phyloP scores from a whole-genome alignment of 306 rosid species.

The Ziziphus jujuba region DNA sequence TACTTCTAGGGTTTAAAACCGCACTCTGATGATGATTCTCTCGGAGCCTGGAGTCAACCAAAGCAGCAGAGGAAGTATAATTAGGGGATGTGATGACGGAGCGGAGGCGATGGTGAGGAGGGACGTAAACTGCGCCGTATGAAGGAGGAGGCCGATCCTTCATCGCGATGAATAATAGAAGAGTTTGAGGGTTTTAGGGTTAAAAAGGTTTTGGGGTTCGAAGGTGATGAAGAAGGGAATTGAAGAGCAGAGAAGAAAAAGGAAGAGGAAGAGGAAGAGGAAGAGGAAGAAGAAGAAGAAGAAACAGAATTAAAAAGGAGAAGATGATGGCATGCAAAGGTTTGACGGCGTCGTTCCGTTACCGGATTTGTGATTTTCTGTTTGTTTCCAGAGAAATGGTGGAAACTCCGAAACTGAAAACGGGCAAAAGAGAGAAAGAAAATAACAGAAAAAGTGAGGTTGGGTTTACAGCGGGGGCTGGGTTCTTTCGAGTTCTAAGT shows the following conservation, averaged over 20 bases:
- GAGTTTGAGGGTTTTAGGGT: conserved; percentile 44
- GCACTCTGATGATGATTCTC: conserved; percentile 21
- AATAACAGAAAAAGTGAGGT: too few relatives aligned
- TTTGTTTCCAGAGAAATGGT: background rate
- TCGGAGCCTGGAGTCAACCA: conserved; percentile 39
- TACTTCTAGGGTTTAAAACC: conserved; percentile 25
- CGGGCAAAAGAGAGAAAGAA: too few relatives aligned
- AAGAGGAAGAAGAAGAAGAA: conserved; percentile 9
- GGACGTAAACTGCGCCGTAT: conserved; percentile 66
- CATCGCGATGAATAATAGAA: conserved; percentile 44
- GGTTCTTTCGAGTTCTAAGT: too few relatives aligned
- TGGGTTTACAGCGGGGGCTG: too few relatives aligned
- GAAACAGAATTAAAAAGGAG: background rate
- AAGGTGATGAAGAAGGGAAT: conserved; percentile 14
- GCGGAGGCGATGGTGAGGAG: conserved; percentile 88
- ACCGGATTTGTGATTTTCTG: background rate
- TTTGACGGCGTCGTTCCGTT: conserved; percentile 28
- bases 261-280: too few relatives aligned
- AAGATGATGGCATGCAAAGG: conserved; percentile 45
- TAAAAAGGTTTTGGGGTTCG: conserved; percentile 34
- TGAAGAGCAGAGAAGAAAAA: too few relatives aligned
- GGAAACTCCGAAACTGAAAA: background rate
- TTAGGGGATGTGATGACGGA: conserved; percentile 45
- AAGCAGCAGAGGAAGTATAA: conserved; percentile 40
- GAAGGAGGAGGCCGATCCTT: conserved; percentile 85